These are phyloP conservation scores for Phytopythium chamaehyphon DNA, from an alignment of 352 stramenopile species.

Conservation along the genomic window DNA sequence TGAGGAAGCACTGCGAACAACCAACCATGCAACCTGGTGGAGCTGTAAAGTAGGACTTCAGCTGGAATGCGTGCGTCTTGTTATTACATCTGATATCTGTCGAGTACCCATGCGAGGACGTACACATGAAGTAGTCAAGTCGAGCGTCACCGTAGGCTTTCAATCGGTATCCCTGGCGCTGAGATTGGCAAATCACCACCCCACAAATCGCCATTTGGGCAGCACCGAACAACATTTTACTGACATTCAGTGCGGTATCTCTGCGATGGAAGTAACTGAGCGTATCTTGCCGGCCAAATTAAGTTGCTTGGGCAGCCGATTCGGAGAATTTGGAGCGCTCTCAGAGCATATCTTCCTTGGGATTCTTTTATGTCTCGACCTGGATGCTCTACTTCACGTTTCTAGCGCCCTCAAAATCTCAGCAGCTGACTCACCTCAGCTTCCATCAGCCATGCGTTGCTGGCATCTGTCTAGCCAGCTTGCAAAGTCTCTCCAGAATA, in stretches of 20 bases:
- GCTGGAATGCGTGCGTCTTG: too few species aligned
- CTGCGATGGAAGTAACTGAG: constrained; percentile 30
- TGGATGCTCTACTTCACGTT: constrained; percentile 29
- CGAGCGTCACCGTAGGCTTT: neutral
- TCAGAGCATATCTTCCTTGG: constrained; percentile 34
- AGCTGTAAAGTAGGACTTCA: too few species aligned
- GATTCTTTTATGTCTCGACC: constrained; percentile 46
- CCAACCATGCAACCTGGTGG: too few species aligned
- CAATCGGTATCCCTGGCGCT: constrained; percentile 1
- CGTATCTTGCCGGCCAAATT: constrained; percentile 16
- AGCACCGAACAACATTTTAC: constrained; percentile 13
- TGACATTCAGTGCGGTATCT: constrained; percentile 39
- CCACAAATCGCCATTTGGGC: constrained; percentile 13
- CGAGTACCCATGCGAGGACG: neutral
- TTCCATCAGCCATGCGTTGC: too few species aligned
- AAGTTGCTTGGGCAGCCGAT: constrained; percentile 11
- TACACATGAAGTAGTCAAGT: neutral
- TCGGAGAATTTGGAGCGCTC: constrained; percentile 39
- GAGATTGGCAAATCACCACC: constrained; percentile 37
- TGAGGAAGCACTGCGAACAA: neutral
- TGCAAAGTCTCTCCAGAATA: too few species aligned
- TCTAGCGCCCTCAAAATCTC: constrained; percentile 17
- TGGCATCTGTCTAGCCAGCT: constrained; percentile 53
- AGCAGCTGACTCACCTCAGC: too few species aligned
- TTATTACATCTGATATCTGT: too few species aligned